Evolutionary conservation across 257 asterid genomes (phyloP).

Genomic region (Solanum rostratum): DNA sequence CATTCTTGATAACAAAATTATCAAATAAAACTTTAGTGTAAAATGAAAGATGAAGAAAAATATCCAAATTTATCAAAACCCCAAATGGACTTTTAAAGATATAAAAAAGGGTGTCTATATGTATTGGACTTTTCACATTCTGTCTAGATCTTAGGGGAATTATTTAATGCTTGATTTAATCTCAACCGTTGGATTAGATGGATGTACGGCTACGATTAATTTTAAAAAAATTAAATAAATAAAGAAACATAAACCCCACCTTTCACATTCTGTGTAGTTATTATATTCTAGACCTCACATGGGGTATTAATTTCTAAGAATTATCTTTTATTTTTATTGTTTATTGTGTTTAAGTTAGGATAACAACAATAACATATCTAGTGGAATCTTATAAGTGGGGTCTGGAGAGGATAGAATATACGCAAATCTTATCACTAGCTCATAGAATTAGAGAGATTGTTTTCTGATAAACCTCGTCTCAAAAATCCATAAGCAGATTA

Average conservation of each 20-base stretch:
- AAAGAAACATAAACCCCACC: no score
- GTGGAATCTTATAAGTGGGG: no score
- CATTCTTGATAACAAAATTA: background rate
- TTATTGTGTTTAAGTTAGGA: no score
- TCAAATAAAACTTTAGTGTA: background rate
- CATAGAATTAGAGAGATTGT: no score
- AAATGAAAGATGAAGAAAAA: background rate
- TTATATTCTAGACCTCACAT: background rate
- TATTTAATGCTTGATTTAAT: background rate
- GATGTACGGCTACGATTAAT: background rate
- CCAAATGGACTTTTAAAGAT: background rate
- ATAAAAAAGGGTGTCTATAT: background rate
- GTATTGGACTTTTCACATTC: background rate
- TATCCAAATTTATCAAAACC: background rate
- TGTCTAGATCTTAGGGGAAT: background rate
- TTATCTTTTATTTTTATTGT: no score
- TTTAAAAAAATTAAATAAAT: background rate
- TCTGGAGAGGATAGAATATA: no score
- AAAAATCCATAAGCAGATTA: no score
- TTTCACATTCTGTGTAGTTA: no score
- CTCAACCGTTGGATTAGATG: background rate
- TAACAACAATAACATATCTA: no score
- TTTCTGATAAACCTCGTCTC: no score
- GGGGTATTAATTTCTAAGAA: background rate
- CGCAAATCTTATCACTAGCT: no score